Evolutionary conservation across 2,329 filamentous ascomycete species (phyloP), one percentile per base, ranked within the genome.

Genomic region (Fusarium luffae): DNA sequence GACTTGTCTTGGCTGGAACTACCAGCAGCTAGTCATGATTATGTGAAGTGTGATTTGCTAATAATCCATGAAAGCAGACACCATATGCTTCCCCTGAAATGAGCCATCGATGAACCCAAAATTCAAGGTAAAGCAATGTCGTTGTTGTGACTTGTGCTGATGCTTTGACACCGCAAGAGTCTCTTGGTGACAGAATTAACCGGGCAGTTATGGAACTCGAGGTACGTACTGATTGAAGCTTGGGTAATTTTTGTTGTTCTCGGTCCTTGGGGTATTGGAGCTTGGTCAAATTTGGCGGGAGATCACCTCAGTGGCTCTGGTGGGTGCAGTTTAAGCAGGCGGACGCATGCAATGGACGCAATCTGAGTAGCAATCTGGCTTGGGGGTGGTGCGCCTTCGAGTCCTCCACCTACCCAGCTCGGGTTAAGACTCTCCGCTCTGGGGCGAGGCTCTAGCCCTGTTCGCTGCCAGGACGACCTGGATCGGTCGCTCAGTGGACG

Each of bases 301-400:
- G 68, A 71, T 71, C 68, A 71, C 68, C 68, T 71, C 68, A 66
- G 56, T 71, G 68, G 40, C 60, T 54, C 49, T 66, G 48, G 68
- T 71, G 68, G 68, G 56, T 70, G 52, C 66, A 44, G 50, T 57
- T 65, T 44, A 63, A 56, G 55, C 59, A 63, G 48, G 41, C 59
- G 54, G 60, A 69, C 37, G 66, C 65, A 70, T 56, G 58, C 67
- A 68, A 59, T 59, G 56, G 52, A 27, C 50, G 64, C 59, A 71
- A 66, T 66, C 63, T 68, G 68, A 50, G 64, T 64, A 66, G 56
- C 56, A 70, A 68, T 54, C 68, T 66, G 64, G 59, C 43, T 71
- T 65, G 59, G 54, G 50, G 65, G 68, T 70, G 63, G 68, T 70
- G 63, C 59, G 68, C 68, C 68, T 68, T 63, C 52, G 48, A 70